Percentiles rank a stretch among this genome's conserved stretches.
Evolutionary conservation across 208 protist species (phyloP).

Genomic region (Wallacemonas rigidus): DNA sequence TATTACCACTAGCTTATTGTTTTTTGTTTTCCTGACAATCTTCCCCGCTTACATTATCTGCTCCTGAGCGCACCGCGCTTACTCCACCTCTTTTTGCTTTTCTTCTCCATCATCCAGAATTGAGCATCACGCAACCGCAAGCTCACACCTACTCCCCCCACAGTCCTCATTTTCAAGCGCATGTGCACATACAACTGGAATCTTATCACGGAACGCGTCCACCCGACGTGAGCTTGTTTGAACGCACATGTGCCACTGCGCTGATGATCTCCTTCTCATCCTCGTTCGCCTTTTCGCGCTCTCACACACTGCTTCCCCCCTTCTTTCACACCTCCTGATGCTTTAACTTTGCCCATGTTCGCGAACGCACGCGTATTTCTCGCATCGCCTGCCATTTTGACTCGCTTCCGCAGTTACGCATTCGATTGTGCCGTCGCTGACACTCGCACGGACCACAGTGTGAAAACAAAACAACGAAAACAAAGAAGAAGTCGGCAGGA

Average conservation of each 20-base stretch:
- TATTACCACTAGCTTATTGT: background rate
- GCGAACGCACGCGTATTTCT: background rate
- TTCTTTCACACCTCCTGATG: background rate
- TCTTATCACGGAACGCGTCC: no score
- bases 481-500: background rate
- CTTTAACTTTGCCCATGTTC: background rate
- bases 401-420: background rate
- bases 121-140: no score
- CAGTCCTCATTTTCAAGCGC: no score
- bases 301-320: no score
- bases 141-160: no score
- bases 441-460: background rate
- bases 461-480: background rate
- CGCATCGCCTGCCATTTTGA: slow-evolving; percentile 1
- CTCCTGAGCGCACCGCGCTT: background rate
- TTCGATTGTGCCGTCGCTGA: background rate
- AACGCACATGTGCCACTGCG: no score
- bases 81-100: slow-evolving; percentile 3
- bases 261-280: no score
- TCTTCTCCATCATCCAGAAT: background rate
- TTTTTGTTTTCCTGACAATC: slow-evolving; percentile 27
- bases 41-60: slow-evolving; percentile 19
- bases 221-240: no score
- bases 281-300: no score
- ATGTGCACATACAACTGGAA: no score